Percentiles rank a stretch among this genome's conserved stretches.
Evolutionary conservation across 768 basidiomycete genomes (phyloP).

Genomic region (Lactifluus echinatus): DNA sequence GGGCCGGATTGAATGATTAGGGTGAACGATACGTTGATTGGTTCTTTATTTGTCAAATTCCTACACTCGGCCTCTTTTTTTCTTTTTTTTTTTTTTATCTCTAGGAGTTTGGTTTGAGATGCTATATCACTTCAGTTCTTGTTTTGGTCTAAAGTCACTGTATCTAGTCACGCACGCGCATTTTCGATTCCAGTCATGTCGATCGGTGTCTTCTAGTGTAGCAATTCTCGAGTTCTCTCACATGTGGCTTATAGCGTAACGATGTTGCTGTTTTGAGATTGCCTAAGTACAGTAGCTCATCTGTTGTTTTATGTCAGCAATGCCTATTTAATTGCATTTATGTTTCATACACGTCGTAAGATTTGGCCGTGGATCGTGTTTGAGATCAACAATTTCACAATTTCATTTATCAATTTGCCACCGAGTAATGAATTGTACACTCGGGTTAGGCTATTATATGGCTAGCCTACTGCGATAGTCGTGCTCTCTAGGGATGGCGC

Average conservation of each 20-base stretch:
- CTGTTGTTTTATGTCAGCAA: not conserved
- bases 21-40: not conserved
- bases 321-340: not conserved
- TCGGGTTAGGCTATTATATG: too few relatives aligned
- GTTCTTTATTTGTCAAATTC: not conserved
- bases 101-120: slow-evolving; percentile 10
- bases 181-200: not conserved
- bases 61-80: not conserved
- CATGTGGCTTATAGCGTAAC: not conserved
- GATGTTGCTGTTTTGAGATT: not conserved
- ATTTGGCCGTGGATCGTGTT: too few relatives aligned
- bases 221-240: not conserved
- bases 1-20: not conserved
- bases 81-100: too few relatives aligned
- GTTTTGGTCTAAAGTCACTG: slow-evolving; percentile 5
- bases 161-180: slow-evolving; percentile 7
- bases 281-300: too few relatives aligned
- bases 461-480: too few relatives aligned
- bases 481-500: too few relatives aligned
- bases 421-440: too few relatives aligned
- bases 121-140: not conserved
- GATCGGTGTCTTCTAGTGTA: not conserved
- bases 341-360: too few relatives aligned
- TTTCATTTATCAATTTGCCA: not conserved
- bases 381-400: too few relatives aligned